These are phyloP conservation scores for Cryptococcus jaspeensis DNA, from an alignment of 1,284 basidiomycete species.

Conservation along the genomic window DNA sequence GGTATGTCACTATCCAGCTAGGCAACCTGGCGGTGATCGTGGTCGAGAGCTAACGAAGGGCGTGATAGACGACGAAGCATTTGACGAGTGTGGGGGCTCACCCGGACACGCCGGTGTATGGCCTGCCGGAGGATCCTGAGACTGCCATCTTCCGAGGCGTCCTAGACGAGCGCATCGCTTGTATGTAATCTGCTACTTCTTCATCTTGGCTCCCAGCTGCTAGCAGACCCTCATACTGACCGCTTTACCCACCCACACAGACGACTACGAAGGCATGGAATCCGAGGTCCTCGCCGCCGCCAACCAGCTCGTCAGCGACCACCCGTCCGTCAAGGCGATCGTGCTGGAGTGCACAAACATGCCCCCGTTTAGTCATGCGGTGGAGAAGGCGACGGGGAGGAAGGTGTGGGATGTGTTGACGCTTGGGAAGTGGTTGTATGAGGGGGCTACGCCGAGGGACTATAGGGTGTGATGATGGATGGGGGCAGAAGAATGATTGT, in stretches of 20 bases:
- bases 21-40: too few relatives aligned
- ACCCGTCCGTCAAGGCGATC: conserved; percentile 26
- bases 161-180: conserved; percentile 20
- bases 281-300: conserved; percentile 29
- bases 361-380: conserved; percentile 27
- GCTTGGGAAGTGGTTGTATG: conserved; percentile 26
- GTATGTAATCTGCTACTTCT: conserved; percentile 8
- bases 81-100: conserved; percentile 11
- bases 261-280: conserved; percentile 33
- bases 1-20: conserved; percentile 6
- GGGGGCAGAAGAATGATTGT: too few relatives aligned
- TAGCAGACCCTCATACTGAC: too few relatives aligned
- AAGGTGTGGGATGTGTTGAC: conserved; percentile 28
- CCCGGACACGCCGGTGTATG: conserved; percentile 18
- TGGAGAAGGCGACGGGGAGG: conserved; percentile 24
- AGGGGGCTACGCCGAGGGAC: conserved; percentile 16
- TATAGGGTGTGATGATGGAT: background rate
- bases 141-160: conserved; percentile 24
- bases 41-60: too few relatives aligned
- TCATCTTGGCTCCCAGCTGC: background rate
- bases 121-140: conserved; percentile 20
- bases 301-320: conserved; percentile 6
- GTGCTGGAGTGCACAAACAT: conserved; percentile 38
- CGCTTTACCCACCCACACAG: conserved; percentile 6
- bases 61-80: conserved; percentile 8